These are phyloP conservation scores for Chloranthus sessilifolius DNA, from an alignment of 164 flowering plant genomes.

Conservation along the genomic window DNA sequence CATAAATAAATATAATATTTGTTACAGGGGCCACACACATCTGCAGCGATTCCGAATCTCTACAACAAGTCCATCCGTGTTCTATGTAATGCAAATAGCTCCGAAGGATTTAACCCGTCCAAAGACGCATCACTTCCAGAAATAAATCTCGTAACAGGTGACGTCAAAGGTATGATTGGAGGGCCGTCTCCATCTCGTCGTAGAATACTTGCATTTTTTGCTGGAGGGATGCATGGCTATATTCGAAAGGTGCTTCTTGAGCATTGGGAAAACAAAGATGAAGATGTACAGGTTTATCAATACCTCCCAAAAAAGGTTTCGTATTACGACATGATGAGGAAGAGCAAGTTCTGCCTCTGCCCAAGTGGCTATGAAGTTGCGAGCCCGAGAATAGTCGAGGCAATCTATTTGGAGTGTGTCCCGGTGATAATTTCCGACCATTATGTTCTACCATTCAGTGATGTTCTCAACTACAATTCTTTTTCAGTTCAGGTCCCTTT, in stretches of 20 bases:
- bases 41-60: slow-evolving; percentile 18
- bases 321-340: slow-evolving; percentile 16
- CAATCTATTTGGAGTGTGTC: slow-evolving; percentile 15
- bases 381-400: slow-evolving; percentile 17
- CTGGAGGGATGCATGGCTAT: slow-evolving; percentile 35
- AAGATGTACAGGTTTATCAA: slow-evolving; percentile 13
- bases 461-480: slow-evolving; percentile 14
- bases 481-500: slow-evolving; percentile 13
- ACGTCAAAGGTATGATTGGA: slow-evolving; percentile 13
- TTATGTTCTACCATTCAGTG: slow-evolving; percentile 16
- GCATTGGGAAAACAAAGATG: slow-evolving; percentile 35
- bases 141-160: slow-evolving; percentile 16
- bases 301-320: slow-evolving; percentile 10
- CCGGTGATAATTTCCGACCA: slow-evolving; percentile 10
- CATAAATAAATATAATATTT: too few species aligned
- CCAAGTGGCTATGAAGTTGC: slow-evolving; percentile 19
- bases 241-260: slow-evolving; percentile 26
- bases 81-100: slow-evolving; percentile 38
- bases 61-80: slow-evolving; percentile 31
- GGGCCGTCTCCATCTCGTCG: slow-evolving; percentile 27
- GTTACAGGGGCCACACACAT: slow-evolving; percentile 27
- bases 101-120: slow-evolving; percentile 26
- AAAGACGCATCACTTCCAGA: slow-evolving; percentile 38
- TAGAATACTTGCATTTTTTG: slow-evolving; percentile 34
- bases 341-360: slow-evolving; percentile 15